Evolutionary conservation across 106 monocot genomes (phyloP).

Genomic region (Xerophyta viscosa): DNA sequence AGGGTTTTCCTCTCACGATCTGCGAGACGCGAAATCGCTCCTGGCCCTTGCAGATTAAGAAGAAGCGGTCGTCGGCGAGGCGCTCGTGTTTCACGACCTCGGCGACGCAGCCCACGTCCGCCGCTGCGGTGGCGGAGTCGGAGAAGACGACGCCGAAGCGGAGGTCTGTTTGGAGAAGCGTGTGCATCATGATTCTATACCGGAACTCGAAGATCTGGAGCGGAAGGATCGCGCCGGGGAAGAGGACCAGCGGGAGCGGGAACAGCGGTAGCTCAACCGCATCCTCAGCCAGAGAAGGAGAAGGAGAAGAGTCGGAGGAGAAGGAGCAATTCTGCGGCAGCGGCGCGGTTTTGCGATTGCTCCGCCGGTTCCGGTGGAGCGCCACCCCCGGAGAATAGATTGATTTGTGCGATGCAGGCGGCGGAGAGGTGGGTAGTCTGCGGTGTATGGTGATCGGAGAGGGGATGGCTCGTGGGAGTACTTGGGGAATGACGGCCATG

Average conservation of each 20-base stretch:
- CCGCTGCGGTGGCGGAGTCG: conserved; percentile 39
- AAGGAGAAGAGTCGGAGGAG: too few species aligned
- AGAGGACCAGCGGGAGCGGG: conserved; percentile 89
- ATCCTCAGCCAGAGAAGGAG: conserved; percentile 6
- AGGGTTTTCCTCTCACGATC: conserved; percentile 59
- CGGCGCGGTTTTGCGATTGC: too few species aligned
- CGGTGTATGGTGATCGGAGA: too few species aligned
- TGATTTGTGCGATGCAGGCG: too few species aligned
- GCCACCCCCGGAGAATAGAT: too few species aligned
- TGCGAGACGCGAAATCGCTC: conserved; percentile 74
- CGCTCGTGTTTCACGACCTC: conserved; percentile 92
- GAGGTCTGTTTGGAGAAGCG: conserved; percentile 75
- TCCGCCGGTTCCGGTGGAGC: too few species aligned
- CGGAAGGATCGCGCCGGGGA: conserved; percentile 75
- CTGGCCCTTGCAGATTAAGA: conserved; percentile 96
- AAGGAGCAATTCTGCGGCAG: too few species aligned
- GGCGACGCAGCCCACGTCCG: conserved; percentile 82
- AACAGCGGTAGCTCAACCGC: conserved; percentile 69
- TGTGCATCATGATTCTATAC: conserved; percentile 98
- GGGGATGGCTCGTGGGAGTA: too few species aligned
- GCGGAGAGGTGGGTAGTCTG: too few species aligned
- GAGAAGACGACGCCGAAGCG: conserved; percentile 87
- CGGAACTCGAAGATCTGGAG: conserved; percentile 99
- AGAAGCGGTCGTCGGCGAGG: conserved; percentile 85
- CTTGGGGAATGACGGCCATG: too few species aligned